Percentiles rank a stretch among this genome's conserved stretches.
These are phyloP conservation scores for Teratosphaeria viscida DNA, from an alignment of 2,329 filamentous ascomycete species.

Conservation along the genomic window DNA sequence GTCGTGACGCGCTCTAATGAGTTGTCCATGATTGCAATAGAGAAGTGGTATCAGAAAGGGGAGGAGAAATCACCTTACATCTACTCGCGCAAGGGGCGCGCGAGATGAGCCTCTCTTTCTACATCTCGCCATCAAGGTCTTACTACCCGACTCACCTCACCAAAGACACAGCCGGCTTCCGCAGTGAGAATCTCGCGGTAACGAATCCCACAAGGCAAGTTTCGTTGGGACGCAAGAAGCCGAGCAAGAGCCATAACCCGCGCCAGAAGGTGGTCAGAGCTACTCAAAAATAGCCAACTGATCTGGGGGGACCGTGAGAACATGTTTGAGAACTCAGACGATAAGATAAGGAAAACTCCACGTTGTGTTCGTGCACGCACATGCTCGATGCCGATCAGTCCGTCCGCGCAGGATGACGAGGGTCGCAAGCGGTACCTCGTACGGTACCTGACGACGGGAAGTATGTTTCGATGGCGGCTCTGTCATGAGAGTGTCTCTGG, in stretches of 20 bases:
- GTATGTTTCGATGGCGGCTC: neutral
- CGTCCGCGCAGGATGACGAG: neutral
- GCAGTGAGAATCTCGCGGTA: neutral
- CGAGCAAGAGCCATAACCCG: neutral
- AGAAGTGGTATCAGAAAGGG: neutral
- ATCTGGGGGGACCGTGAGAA: neutral
- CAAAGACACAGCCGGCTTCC: neutral
- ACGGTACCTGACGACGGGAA: neutral
- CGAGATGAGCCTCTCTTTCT: neutral
- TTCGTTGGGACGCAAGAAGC: neutral
- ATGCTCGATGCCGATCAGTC: neutral
- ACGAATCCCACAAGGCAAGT: neutral
- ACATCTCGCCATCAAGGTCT: neutral
- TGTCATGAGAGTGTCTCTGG: neutral
- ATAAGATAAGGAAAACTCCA: neutral
- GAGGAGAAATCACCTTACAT: neutral
- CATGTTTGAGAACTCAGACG: neutral
- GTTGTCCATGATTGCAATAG: constrained; percentile 1
- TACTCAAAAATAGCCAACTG: neutral
- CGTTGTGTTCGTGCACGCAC: neutral
- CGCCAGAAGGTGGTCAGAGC: neutral
- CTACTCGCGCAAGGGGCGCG: neutral
- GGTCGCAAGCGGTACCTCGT: too few relatives aligned
- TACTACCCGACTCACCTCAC: neutral
- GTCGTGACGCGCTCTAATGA: constrained; percentile 5